Evolutionary conservation across 805 yeast genomes (phyloP).

Genomic region (Grigorovia humatica): DNA sequence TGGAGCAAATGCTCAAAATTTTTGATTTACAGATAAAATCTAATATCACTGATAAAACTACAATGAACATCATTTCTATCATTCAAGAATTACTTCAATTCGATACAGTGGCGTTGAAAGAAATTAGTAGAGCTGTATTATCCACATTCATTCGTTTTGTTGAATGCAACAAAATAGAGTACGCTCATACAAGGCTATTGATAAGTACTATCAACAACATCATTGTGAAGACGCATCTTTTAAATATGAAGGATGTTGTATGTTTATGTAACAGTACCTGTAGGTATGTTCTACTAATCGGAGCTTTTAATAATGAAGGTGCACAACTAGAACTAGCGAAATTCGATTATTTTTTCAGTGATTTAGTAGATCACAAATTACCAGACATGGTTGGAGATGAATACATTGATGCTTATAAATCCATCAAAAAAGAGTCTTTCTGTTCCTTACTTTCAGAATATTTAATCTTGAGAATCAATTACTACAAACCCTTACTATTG

Average conservation of each 20-base stretch:
- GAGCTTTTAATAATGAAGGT: conserved; percentile 33
- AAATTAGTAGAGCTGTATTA: conserved; percentile 12
- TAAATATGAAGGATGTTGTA: conserved; percentile 31
- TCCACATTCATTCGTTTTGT: conserved; percentile 14
- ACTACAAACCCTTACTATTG: conserved; percentile 7
- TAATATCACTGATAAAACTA: conserved; percentile 18
- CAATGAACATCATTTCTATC: conserved; percentile 20
- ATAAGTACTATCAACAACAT: conserved; percentile 39
- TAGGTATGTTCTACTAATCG: conserved; percentile 27
- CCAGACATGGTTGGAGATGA: conserved; percentile 16
- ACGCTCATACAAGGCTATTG: conserved; percentile 24
- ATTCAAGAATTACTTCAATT: conserved; percentile 17
- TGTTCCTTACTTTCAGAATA: conserved; percentile 9
- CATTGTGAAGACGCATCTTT: conserved; percentile 33
- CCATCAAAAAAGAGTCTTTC: neutral
- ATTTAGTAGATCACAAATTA: conserved; percentile 27
- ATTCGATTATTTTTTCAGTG: conserved; percentile 37
- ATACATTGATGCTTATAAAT: neutral
- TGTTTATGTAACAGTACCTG: conserved; percentile 33
- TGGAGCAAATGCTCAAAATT: conserved; percentile 9
- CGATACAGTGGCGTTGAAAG: conserved; percentile 17
- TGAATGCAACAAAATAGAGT: conserved; percentile 20
- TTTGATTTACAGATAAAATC: conserved; percentile 8
- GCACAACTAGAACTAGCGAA: conserved; percentile 35
- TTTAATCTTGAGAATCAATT: conserved; percentile 7